These are phyloP conservation scores for Neopestalotiopsis sp. DNA, from an alignment of 2,329 filamentous ascomycete species.

Conservation along the genomic window DNA sequence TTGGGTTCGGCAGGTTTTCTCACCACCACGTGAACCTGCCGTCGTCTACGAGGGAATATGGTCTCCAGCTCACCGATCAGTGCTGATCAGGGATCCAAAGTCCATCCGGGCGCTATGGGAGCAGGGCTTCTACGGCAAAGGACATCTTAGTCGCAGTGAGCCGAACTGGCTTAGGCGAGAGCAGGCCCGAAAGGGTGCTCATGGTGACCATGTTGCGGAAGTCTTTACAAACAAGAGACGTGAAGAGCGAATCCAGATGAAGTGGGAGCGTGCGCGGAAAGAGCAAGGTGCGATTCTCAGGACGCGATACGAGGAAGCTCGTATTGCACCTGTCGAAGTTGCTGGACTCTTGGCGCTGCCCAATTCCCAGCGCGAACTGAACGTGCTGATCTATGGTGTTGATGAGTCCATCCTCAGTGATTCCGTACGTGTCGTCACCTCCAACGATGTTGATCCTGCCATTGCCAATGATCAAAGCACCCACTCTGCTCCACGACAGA, in stretches of 20 bases:
- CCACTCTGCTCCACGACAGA: conserved; percentile 8
- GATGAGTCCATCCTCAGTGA: neutral
- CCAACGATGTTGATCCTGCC: neutral
- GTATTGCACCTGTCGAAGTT: conserved; percentile 51
- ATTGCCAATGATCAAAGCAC: neutral
- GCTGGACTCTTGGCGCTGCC: conserved; percentile 57
- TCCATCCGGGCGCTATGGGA: conserved; percentile 89
- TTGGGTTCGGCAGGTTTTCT: conserved; percentile 76
- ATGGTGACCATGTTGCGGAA: conserved; percentile 76
- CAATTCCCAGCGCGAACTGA: conserved; percentile 56
- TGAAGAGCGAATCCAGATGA: conserved; percentile 81
- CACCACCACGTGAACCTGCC: conserved; percentile 68
- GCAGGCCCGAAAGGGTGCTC: conserved; percentile 71
- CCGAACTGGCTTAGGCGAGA: conserved; percentile 90
- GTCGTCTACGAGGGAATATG: conserved; percentile 76
- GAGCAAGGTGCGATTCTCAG: conserved; percentile 85
- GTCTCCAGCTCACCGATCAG: conserved; percentile 79
- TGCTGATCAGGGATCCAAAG: conserved; percentile 80
- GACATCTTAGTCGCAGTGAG: conserved; percentile 90
- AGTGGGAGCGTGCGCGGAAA: conserved; percentile 88
- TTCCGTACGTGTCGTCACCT: neutral
- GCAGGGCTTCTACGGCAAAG: conserved; percentile 97
- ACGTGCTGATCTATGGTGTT: conserved; percentile 22
- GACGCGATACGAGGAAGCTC: conserved; percentile 58
- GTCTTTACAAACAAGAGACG: conserved; percentile 78